These are phyloP conservation scores for Trichophyton equinum DNA, from an alignment of 2,329 filamentous ascomycete genomes.

Conservation along the genomic window DNA sequence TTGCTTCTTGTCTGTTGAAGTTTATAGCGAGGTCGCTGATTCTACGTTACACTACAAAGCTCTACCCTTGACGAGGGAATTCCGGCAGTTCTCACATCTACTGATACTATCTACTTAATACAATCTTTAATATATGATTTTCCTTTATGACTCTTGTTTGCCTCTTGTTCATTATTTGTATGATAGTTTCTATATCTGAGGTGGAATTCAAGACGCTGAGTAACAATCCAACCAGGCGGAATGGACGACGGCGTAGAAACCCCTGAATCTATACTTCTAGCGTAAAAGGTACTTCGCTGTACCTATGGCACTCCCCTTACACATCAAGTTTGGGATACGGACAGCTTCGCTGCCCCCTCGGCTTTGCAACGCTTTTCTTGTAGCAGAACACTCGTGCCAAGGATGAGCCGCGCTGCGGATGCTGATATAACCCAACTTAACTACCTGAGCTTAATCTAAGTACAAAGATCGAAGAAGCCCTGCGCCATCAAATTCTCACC, in stretches of 20 bases:
- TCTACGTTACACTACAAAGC: neutral
- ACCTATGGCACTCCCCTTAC: no score
- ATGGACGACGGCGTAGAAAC: neutral
- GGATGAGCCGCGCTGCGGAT: neutral
- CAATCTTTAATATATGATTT: constrained; percentile 1
- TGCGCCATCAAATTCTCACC: neutral
- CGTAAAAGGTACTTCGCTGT: no score
- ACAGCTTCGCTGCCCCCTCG: no score
- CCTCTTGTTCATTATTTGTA: neutral
- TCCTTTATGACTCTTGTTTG: neutral
- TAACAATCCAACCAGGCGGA: neutral
- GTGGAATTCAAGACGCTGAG: neutral
- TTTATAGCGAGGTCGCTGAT: neutral
- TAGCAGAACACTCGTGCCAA: neutral
- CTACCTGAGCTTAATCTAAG: neutral
- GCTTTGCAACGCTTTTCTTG: no score
- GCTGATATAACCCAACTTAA: neutral
- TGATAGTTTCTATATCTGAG: neutral
- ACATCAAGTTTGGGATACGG: no score
- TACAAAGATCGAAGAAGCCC: neutral
- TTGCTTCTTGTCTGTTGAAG: neutral
- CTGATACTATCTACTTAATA: constrained; percentile 1
- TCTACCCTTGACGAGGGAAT: neutral
- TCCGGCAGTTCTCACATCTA: neutral
- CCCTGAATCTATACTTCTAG: neutral